Evolutionary conservation across 2,329 filamentous ascomycete genomes (phyloP).

Genomic region (Coniochaeta ligniaria): DNA sequence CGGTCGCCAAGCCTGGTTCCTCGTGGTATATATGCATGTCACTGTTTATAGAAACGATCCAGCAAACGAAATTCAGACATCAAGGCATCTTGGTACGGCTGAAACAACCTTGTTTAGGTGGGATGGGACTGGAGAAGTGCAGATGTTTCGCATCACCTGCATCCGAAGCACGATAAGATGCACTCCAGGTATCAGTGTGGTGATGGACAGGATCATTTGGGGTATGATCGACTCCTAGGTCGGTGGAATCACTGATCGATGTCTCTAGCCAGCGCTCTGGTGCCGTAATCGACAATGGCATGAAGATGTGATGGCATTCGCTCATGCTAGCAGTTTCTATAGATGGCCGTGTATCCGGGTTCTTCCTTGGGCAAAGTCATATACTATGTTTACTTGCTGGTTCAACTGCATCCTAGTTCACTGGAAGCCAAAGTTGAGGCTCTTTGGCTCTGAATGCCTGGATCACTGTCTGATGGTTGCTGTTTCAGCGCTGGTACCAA

Average conservation of each 20-base stretch:
- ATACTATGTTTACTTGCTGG: neutral
- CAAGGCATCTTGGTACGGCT: neutral
- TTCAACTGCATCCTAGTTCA: neutral
- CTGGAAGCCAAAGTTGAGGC: neutral
- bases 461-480: neutral
- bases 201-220: neutral
- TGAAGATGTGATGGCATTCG: neutral
- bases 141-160: neutral
- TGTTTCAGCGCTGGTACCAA: neutral
- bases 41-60: neutral
- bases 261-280: neutral
- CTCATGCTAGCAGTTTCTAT: neutral
- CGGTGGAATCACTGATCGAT: neutral
- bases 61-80: neutral
- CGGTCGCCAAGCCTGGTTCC: neutral
- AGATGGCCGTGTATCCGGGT: neutral
- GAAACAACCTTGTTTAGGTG: neutral
- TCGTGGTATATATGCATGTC: neutral
- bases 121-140: neutral
- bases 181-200: neutral
- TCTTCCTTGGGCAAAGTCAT: neutral
- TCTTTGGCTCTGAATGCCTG: neutral
- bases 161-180: neutral
- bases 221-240: neutral
- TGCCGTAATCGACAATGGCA: neutral